Evolutionary conservation across 805 yeast species (phyloP).

Genomic region (Candida stauntonica): DNA sequence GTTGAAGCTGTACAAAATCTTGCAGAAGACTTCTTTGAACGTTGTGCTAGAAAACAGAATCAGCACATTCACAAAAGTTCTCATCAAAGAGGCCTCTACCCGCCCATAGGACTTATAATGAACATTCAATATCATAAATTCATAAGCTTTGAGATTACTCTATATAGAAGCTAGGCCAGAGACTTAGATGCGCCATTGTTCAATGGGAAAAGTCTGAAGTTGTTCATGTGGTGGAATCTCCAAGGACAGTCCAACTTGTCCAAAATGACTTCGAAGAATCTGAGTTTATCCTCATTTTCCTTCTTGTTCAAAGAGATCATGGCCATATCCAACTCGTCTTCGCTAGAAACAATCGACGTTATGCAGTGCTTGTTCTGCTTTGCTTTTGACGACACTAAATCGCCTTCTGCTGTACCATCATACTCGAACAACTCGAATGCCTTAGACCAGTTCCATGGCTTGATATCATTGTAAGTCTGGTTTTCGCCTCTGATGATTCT

Average conservation of each 20-base stretch:
- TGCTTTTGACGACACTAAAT: constrained; percentile 28
- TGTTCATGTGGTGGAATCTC: constrained; percentile 46
- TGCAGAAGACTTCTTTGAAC: constrained; percentile 12
- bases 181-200: constrained; percentile 3
- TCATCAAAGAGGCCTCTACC: constrained; percentile 8
- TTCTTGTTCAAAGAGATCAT: constrained; percentile 33
- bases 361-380: constrained; percentile 24
- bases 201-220: constrained; percentile 25
- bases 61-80: constrained; percentile 11
- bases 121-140: background rate
- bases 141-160: background rate
- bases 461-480: constrained; percentile 76
- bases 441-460: constrained; percentile 81
- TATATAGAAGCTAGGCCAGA: constrained; percentile 2
- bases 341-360: constrained; percentile 33
- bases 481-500: constrained; percentile 77
- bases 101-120: too few species aligned
- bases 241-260: constrained; percentile 62
- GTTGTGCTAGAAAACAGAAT: constrained; percentile 19
- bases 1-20: constrained; percentile 6
- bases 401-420: constrained; percentile 33
- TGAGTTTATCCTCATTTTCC: constrained; percentile 31
- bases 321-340: constrained; percentile 30
- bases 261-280: constrained; percentile 56
- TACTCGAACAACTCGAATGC: constrained; percentile 52